These are phyloP conservation scores for Backusella luteola DNA, from an alignment of 192 early-diverging fungal species.

Conservation along the genomic window DNA sequence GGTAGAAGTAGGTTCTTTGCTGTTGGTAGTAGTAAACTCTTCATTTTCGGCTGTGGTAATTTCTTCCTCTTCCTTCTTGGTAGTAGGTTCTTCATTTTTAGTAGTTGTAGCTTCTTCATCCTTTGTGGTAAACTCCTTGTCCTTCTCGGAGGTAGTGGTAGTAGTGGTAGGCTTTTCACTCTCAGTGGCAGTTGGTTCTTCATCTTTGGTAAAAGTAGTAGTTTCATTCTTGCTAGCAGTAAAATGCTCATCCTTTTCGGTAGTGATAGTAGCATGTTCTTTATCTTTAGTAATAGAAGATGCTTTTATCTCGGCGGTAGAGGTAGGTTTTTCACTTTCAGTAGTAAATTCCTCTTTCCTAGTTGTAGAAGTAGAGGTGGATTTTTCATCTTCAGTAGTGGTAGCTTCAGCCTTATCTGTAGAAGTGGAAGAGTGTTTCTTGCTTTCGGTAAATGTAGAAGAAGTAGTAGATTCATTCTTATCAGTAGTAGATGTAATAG, in stretches of 20 bases:
- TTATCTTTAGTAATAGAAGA: not conserved
- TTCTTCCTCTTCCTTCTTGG: not conserved
- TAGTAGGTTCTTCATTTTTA: not conserved
- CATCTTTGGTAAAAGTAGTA: not conserved
- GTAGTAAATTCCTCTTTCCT: not conserved
- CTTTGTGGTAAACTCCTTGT: not conserved
- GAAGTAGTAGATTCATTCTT: not conserved
- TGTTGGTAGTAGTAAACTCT: not conserved
- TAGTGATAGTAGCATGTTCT: not conserved
- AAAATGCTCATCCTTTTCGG: not conserved
- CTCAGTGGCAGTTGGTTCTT: not conserved
- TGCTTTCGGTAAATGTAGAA: not conserved
- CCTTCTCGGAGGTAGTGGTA: not conserved
- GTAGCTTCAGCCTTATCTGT: not conserved
- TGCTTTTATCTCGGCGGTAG: not conserved
- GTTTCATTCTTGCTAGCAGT: not conserved
- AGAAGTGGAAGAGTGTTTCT: not conserved
- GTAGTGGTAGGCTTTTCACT: not conserved
- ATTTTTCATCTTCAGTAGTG: not conserved
- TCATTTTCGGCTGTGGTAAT: not conserved
- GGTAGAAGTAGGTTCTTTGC: not conserved
- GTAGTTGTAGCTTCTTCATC: not conserved
- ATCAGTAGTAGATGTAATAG: not conserved
- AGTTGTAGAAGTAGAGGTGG: too few species aligned
- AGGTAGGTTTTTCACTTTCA: not conserved